These are phyloP conservation scores for Ceratocystis cacaofunesta DNA, from an alignment of 2,329 filamentous ascomycete species.

Conservation along the genomic window DNA sequence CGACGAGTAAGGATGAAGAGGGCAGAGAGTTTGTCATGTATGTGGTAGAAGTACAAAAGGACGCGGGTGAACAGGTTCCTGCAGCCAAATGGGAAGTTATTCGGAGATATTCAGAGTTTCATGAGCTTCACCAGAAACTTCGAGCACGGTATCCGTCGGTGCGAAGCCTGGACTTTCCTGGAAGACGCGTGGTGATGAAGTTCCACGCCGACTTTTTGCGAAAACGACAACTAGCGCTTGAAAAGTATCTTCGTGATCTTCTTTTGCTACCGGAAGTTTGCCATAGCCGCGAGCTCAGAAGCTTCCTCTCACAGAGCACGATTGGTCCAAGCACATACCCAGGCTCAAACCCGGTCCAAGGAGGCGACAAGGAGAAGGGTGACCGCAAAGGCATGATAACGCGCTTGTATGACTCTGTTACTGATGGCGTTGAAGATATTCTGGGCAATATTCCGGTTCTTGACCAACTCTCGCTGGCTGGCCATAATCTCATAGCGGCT, in stretches of 20 bases:
- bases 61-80: constrained; percentile 88
- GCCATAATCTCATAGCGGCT: constrained; percentile 76
- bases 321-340: constrained; percentile 35
- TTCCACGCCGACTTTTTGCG: constrained; percentile 90
- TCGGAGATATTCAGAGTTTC: constrained; percentile 92
- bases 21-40: constrained; percentile 90
- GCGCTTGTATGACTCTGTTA: constrained; percentile 88
- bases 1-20: constrained; percentile 82
- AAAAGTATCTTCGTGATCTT: constrained; percentile 70
- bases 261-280: constrained; percentile 84
- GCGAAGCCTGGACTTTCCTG: constrained; percentile 77
- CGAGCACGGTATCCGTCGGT: constrained; percentile 76
- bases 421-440: constrained; percentile 96
- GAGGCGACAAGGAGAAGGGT: constrained; percentile 33
- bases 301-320: constrained; percentile 82
- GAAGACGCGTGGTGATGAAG: constrained; percentile 87
- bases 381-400: constrained; percentile 80
- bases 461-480: constrained; percentile 82
- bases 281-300: constrained; percentile 76
- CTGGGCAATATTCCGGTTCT: constrained; percentile 89
- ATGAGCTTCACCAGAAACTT: constrained; percentile 82
- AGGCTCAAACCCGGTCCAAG: constrained; percentile 24
- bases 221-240: constrained; percentile 69
- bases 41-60: constrained; percentile 76
- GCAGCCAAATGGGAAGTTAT: constrained; percentile 89